Percentiles rank a stretch among this genome's conserved stretches.
These are phyloP conservation scores for Microsporum canis DNA, from an alignment of 2,329 filamentous ascomycete species.

Conservation along the genomic window DNA sequence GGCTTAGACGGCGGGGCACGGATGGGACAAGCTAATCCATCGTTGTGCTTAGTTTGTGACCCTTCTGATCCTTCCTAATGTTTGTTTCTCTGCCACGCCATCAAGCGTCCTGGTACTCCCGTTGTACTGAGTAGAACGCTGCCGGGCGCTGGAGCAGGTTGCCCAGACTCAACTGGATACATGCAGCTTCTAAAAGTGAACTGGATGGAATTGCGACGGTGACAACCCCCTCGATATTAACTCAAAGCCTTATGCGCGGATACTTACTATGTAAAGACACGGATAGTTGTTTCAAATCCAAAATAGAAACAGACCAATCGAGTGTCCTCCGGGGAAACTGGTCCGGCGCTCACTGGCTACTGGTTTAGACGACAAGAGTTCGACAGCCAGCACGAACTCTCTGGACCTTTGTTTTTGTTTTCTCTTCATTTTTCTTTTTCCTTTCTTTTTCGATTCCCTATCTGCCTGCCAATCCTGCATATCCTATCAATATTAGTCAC, in stretches of 20 bases:
- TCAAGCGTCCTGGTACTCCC: not conserved
- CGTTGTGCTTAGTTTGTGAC: slow-evolving; percentile 1
- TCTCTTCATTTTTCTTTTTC: not conserved
- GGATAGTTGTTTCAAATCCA: slow-evolving; percentile 2
- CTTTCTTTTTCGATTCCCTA: slow-evolving; percentile 1
- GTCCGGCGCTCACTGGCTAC: slow-evolving; percentile 1
- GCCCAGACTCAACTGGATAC: not conserved
- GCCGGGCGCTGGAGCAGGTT: not conserved
- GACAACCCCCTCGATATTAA: not conserved
- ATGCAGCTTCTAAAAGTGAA: not conserved
- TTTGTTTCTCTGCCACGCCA: not conserved
- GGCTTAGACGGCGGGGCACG: slow-evolving; percentile 2
- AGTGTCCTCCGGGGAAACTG: slow-evolving; percentile 3
- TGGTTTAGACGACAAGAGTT: not conserved
- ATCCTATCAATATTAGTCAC: not conserved
- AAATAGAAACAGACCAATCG: slow-evolving; percentile 2
- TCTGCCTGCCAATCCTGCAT: not conserved
- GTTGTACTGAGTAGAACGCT: too few relatives aligned
- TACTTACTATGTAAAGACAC: slow-evolving; percentile 1
- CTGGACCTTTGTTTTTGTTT: not conserved
- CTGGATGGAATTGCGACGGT: not conserved
- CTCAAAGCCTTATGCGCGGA: not conserved
- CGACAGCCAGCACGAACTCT: slow-evolving; percentile 1
- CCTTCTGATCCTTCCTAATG: not conserved
- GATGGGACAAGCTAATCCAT: slow-evolving; percentile 2